Evolutionary conservation across 2,329 filamentous ascomycete genomes (phyloP).

Genomic region (Alternaria metachromatica): DNA sequence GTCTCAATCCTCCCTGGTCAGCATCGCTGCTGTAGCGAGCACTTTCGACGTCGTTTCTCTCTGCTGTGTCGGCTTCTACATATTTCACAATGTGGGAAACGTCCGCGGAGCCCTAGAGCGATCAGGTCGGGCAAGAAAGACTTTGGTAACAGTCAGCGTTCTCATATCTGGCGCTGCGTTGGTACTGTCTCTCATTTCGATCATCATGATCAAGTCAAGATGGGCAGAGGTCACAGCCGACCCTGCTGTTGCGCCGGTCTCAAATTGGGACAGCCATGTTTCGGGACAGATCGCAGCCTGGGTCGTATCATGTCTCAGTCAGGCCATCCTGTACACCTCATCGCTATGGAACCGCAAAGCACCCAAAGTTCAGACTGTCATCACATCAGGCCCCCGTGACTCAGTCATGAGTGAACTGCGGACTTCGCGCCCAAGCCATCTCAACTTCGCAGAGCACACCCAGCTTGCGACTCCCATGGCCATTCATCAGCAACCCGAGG

Average conservation of each 20-base stretch:
- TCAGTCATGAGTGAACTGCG: constrained; percentile 47
- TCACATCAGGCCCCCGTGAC: constrained; percentile 38
- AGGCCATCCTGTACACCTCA: constrained; percentile 39
- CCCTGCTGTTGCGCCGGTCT: constrained; percentile 20
- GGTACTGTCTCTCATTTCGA: constrained; percentile 34
- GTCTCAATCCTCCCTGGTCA: constrained; percentile 30
- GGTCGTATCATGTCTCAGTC: constrained; percentile 39
- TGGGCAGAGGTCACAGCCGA: constrained; percentile 24
- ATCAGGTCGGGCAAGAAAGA: constrained; percentile 22
- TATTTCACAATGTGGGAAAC: constrained; percentile 38
- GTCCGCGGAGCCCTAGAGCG: constrained; percentile 30
- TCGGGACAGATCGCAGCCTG: constrained; percentile 47
- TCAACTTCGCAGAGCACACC: constrained; percentile 33
- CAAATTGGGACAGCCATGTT: constrained; percentile 33
- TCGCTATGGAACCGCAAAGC: constrained; percentile 32
- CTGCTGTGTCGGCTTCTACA: constrained; percentile 37
- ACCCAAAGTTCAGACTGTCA: constrained; percentile 25
- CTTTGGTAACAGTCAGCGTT: constrained; percentile 31
- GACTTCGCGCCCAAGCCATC: constrained; percentile 28
- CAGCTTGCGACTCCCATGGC: constrained; percentile 36
- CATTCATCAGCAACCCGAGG: constrained; percentile 4
- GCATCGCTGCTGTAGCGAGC: constrained; percentile 40
- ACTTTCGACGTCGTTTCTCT: constrained; percentile 40
- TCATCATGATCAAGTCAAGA: constrained; percentile 35
- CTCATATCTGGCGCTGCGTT: constrained; percentile 33